phyloP scores from a whole-genome alignment of 495 filamentous ascomycete species.

The Lasiosphaeria ovina region DNA sequence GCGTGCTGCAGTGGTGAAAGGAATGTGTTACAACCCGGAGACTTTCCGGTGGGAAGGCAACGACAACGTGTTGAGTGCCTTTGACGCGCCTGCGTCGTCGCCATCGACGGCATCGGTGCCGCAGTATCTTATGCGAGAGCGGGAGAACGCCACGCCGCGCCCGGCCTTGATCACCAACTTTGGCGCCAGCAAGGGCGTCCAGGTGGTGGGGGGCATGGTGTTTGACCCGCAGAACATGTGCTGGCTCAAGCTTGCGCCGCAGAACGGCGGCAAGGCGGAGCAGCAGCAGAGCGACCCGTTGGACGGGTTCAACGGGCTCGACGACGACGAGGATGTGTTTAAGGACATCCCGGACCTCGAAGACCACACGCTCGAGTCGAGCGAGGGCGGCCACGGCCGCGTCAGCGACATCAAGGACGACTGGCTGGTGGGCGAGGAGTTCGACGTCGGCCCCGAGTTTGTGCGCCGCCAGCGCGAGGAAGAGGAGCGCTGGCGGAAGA shows the following conservation, averaged over 20 bases:
- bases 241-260: slow-evolving; percentile 73
- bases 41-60: slow-evolving; percentile 94
- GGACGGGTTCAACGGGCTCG: slow-evolving; percentile 78
- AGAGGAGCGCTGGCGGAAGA: slow-evolving; percentile 84
- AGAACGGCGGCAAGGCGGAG: slow-evolving; percentile 37
- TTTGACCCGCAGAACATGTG: slow-evolving; percentile 96
- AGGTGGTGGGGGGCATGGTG: slow-evolving; percentile 92
- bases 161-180: slow-evolving; percentile 94
- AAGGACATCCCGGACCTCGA: slow-evolving; percentile 57
- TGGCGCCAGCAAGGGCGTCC: slow-evolving; percentile 69
- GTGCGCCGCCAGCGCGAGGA: slow-evolving; percentile 84
- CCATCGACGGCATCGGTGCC: slow-evolving; percentile 47
- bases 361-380: slow-evolving; percentile 44
- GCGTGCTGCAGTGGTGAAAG: slow-evolving; percentile 66
- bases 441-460: slow-evolving; percentile 95
- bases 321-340: slow-evolving; percentile 58
- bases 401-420: slow-evolving; percentile 64
- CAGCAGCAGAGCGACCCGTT: slow-evolving; percentile 44
- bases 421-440: slow-evolving; percentile 89
- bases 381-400: slow-evolving; percentile 34
- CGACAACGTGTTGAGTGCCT: slow-evolving; percentile 74
- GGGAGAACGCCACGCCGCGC: slow-evolving; percentile 61
- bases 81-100: slow-evolving; percentile 58
- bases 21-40: slow-evolving; percentile 89
- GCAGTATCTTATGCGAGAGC: slow-evolving; percentile 49